Conservation (phyloP, 192 early-diverging fungal genomes). For the Obelidium mucronatum region DNA sequence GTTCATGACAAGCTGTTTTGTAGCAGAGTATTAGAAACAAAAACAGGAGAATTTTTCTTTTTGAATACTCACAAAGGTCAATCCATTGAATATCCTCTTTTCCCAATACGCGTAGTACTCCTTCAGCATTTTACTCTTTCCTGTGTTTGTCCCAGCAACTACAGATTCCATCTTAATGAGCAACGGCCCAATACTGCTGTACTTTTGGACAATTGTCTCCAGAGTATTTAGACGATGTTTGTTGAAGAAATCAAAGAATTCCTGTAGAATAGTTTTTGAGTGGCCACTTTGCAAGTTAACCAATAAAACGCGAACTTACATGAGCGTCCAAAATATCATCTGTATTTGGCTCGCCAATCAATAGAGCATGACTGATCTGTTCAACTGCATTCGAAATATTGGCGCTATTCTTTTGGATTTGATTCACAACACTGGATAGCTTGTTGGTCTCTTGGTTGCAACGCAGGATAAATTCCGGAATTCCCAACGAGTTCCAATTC, state of each 20-base stretch:
- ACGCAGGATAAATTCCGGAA: constrained; percentile 65
- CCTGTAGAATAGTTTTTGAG: constrained; percentile 50
- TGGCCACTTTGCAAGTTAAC: too few species aligned
- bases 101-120: constrained; percentile 72
- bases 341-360: constrained; percentile 57
- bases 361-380: constrained; percentile 52
- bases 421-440: constrained; percentile 67
- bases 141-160: constrained; percentile 69
- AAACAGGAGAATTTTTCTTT: neutral
- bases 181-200: constrained; percentile 65
- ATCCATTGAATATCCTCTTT: constrained; percentile 51
- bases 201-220: constrained; percentile 60
- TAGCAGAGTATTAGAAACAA: neutral
- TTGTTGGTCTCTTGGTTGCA: constrained; percentile 72
- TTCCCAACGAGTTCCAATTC: constrained; percentile 72
- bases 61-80: constrained; percentile 54
- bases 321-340: constrained; percentile 65
- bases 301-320: constrained; percentile 46
- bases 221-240: constrained; percentile 54
- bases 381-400: constrained; percentile 64
- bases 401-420: constrained; percentile 65
- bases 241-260: constrained; percentile 69
- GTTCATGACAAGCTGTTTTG: constrained; percentile 61
- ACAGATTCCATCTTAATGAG: constrained; percentile 71
- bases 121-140: constrained; percentile 63